Conservation (phyloP, 768 basidiomycete genomes). For the Chalciporus sphaerocephalus region DNA sequence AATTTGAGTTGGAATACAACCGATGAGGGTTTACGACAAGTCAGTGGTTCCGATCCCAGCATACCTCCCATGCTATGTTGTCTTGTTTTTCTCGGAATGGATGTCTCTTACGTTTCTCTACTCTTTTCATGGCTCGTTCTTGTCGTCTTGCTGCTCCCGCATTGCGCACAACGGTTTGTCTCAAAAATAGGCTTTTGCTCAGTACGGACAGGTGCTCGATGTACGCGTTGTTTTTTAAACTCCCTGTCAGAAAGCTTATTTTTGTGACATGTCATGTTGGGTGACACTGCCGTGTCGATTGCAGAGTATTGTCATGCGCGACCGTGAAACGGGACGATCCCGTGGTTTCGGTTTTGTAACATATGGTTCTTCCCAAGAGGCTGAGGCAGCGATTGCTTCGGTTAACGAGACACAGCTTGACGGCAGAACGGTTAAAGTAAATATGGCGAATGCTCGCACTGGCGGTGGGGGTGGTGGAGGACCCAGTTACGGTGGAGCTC, state of each 20-base stretch:
- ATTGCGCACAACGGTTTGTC: constrained; percentile 16
- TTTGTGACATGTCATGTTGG: constrained; percentile 1
- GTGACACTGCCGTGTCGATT: constrained; percentile 33
- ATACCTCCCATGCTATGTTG: constrained; percentile 41
- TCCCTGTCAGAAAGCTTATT: constrained; percentile 21
- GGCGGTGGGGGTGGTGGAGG: constrained; percentile 46
- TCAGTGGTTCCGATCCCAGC: constrained; percentile 53
- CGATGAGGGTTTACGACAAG: constrained; percentile 84
- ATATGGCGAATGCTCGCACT: constrained; percentile 71
- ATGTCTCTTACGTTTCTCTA: constrained; percentile 29
- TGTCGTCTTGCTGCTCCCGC: constrained; percentile 16
- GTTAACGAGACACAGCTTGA: constrained; percentile 93
- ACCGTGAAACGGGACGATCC: constrained; percentile 95
- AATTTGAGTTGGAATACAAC: constrained; percentile 96
- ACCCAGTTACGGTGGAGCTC: constrained; percentile 24
- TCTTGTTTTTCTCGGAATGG: constrained; percentile 34
- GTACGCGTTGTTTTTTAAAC: constrained; percentile 61
- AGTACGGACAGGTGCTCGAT: constrained; percentile 82
- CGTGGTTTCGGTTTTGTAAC: constrained; percentile 98
- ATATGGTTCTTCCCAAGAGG: constrained; percentile 57
- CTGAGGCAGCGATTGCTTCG: constrained; percentile 66
- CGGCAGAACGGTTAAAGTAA: constrained; percentile 86
- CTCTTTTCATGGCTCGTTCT: constrained; percentile 22
- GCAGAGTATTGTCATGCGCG: constrained; percentile 97
- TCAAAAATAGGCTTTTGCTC: constrained; percentile 68